Conservation (phyloP, 225 moss, liverwort and hornwort species). For the Thuidium tamariscinum region DNA sequence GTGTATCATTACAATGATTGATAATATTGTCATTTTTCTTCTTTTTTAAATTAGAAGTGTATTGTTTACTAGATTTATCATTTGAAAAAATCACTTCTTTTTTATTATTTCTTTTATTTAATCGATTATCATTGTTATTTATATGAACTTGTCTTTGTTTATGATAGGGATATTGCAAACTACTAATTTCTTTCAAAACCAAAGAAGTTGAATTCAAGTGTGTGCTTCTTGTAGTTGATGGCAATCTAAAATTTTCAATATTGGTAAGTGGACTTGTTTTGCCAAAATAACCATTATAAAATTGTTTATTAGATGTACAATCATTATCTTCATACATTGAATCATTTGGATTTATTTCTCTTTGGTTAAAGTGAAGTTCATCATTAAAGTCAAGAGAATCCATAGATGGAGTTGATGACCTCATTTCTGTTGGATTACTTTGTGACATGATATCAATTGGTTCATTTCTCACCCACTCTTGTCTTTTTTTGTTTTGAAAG, state of each 20-base stretch:
- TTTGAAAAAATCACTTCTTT: neutral
- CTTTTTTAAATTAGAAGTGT: neutral
- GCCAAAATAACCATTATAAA: neutral
- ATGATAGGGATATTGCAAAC: neutral
- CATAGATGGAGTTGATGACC: neutral
- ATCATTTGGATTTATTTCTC: neutral
- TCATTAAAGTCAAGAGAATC: neutral
- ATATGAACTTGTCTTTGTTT: neutral
- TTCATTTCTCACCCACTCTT: neutral
- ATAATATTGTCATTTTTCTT: neutral
- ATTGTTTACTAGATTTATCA: neutral
- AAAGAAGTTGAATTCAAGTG: neutral
- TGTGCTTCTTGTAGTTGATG: neutral
- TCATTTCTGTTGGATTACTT: neutral
- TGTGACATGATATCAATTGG: slow-evolving; percentile 1
- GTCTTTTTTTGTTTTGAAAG: neutral
- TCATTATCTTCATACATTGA: neutral
- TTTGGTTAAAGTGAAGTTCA: neutral
- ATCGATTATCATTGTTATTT: neutral
- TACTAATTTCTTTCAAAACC: neutral
- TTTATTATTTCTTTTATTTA: neutral
- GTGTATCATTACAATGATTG: neutral
- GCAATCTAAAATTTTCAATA: neutral
- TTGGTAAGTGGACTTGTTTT: neutral
- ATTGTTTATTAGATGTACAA: neutral